Evolutionary conservation across 176 grass and related monocot genomes (phyloP).

Genomic region (Sorghum bicolor): DNA sequence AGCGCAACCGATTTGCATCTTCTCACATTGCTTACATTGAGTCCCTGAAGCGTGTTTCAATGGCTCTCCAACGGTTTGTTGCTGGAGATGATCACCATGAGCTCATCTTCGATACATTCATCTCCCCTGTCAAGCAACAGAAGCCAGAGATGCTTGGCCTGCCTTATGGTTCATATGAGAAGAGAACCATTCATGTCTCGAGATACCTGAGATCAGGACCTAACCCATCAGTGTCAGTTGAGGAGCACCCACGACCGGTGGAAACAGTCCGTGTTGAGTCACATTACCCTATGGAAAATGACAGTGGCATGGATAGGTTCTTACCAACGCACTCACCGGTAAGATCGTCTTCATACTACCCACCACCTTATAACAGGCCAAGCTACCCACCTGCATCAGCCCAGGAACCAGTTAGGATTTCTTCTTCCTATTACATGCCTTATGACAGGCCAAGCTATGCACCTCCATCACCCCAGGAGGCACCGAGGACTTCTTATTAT

Average conservation of each 20-base stretch:
- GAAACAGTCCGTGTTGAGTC: slow-evolving; percentile 73
- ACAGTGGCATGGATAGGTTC: slow-evolving; percentile 47
- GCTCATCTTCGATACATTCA: slow-evolving; percentile 63
- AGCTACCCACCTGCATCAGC: slow-evolving; percentile 23
- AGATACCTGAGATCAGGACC: slow-evolving; percentile 69
- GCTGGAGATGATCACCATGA: slow-evolving; percentile 65
- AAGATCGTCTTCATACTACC: slow-evolving; percentile 42
- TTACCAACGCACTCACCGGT: slow-evolving; percentile 28
- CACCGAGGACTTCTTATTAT: slow-evolving; percentile 56
- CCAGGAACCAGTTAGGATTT: slow-evolving; percentile 47
- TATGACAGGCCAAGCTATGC: slow-evolving; percentile 51
- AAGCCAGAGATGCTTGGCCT: slow-evolving; percentile 59
- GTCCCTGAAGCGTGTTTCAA: slow-evolving; percentile 74
- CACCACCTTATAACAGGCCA: slow-evolving; percentile 52
- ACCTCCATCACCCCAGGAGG: slow-evolving; percentile 51
- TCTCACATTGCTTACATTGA: slow-evolving; percentile 85
- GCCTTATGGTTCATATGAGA: slow-evolving; percentile 63
- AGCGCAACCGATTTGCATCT: slow-evolving; percentile 67
- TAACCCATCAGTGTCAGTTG: slow-evolving; percentile 74
- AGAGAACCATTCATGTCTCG: slow-evolving; percentile 60
- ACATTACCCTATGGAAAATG: slow-evolving; percentile 51
- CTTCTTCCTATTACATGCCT: slow-evolving; percentile 48
- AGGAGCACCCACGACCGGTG: slow-evolving; percentile 50
- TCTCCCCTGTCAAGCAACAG: slow-evolving; percentile 52
- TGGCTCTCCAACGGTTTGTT: slow-evolving; percentile 68